A percentile compares a stretch with the other conserved stretches of the same genome.
Conservation (phyloP, 1,284 basidiomycete genomes). For the Fistulinella cinereoalba region DNA sequence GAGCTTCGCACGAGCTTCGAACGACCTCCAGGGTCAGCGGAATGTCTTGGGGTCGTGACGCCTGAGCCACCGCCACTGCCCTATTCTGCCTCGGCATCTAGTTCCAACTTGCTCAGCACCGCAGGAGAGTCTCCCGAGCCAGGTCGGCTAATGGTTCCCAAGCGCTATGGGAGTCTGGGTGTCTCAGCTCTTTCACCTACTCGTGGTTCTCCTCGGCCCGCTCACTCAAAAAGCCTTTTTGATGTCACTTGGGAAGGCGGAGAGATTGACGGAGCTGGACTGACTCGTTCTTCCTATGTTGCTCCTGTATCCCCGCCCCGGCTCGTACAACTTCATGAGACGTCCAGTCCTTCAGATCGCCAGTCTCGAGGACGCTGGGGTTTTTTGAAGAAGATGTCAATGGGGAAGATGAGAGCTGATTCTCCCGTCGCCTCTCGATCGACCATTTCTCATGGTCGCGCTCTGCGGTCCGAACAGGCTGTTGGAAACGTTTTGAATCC, state of each 20-base stretch:
- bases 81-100: slow-evolving; percentile 58
- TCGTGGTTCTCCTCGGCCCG: slow-evolving; percentile 39
- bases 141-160: slow-evolving; percentile 37
- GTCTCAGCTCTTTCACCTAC: slow-evolving; percentile 40
- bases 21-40: slow-evolving; percentile 22
- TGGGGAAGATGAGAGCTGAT: slow-evolving; percentile 76
- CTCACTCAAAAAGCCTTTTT: slow-evolving; percentile 52
- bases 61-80: slow-evolving; percentile 45
- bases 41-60: slow-evolving; percentile 11
- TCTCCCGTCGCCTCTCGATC: slow-evolving; percentile 38
- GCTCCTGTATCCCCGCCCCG: slow-evolving; percentile 33
- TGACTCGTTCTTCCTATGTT: slow-evolving; percentile 25
- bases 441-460: slow-evolving; percentile 19
- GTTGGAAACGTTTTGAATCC: slow-evolving; percentile 20
- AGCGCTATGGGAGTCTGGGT: slow-evolving; percentile 69
- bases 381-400: slow-evolving; percentile 95
- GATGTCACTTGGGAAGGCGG: slow-evolving; percentile 28
- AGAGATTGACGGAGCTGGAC: slow-evolving; percentile 14
- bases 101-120: slow-evolving; percentile 55
- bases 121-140: slow-evolving; percentile 35
- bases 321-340: slow-evolving; percentile 7
- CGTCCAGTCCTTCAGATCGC: slow-evolving; percentile 22
- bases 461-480: slow-evolving; percentile 18
- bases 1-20: slow-evolving; percentile 58
- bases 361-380: slow-evolving; percentile 73